Percentiles rank a stretch among this genome's conserved stretches.
phyloP scores from a whole-genome alignment of 2,329 filamentous ascomycete genomes.

The Gliomastix tumulicola region DNA sequence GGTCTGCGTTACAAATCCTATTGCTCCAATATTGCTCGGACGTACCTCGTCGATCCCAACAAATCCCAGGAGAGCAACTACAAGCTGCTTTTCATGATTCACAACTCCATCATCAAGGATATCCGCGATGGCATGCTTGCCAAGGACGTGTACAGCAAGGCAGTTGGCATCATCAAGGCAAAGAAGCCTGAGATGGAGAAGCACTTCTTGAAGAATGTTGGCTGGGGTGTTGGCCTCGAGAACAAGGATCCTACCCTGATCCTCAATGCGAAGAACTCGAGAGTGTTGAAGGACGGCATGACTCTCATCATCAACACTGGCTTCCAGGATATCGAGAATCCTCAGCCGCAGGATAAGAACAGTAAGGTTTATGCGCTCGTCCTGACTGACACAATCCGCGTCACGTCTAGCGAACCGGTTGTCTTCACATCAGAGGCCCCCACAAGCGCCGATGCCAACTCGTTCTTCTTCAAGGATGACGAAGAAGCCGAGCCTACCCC shows the following conservation, averaged over 20 bases:
- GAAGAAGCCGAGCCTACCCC: conserved; percentile 78
- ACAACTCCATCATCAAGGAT: conserved; percentile 85
- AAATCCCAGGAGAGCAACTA: conserved; percentile 94
- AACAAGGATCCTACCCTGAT: conserved; percentile 76
- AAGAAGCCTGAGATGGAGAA: conserved; percentile 96
- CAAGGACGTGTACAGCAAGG: conserved; percentile 90
- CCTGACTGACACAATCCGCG: conserved; percentile 88
- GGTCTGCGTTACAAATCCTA: conserved; percentile 95
- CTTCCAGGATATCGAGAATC: conserved; percentile 83
- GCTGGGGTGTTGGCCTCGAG: conserved; percentile 89
- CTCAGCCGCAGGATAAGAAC: conserved; percentile 80
- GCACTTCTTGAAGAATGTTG: conserved; percentile 88
- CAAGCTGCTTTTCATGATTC: conserved; percentile 76
- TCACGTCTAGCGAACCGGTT: conserved; percentile 69
- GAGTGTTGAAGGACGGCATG: conserved; percentile 91
- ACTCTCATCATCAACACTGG: conserved; percentile 87
- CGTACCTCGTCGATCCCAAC: conserved; percentile 94
- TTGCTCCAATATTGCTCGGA: conserved; percentile 84
- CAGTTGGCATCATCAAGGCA: conserved; percentile 68
- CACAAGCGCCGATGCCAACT: conserved; percentile 86
- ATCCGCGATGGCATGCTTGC: conserved; percentile 78
- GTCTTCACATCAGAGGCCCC: conserved; percentile 93
- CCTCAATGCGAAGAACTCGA: conserved; percentile 78
- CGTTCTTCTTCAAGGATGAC: conserved; percentile 98
- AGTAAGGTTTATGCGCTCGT: conserved; percentile 85